Conservation (phyloP, 768 basidiomycete genomes). For the Lentinula raphanica region DNA sequence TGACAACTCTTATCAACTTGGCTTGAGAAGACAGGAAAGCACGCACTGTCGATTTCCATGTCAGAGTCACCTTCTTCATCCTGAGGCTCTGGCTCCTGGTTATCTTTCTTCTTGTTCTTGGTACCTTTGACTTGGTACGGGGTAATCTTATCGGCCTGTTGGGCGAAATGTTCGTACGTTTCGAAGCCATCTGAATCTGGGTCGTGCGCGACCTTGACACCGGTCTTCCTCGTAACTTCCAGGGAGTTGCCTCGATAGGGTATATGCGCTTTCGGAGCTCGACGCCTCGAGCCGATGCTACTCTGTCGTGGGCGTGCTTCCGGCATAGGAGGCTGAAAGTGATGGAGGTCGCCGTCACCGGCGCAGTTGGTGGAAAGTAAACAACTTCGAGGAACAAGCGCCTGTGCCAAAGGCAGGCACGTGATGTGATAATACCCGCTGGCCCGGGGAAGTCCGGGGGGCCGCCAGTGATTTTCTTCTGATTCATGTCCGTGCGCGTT, state of each 20-base stretch:
- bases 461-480: background rate
- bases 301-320: conserved; percentile 39
- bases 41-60: conserved; percentile 75
- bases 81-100: conserved; percentile 32
- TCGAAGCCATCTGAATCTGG: conserved; percentile 80
- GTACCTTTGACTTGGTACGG: conserved; percentile 51
- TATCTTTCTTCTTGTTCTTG: conserved; percentile 41
- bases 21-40: background rate
- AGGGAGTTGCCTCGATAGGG: conserved; percentile 77
- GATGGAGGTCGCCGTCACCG: background rate
- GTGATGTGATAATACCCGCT: background rate
- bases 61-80: conserved; percentile 64
- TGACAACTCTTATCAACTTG: conserved; percentile 17
- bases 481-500: background rate
- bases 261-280: conserved; percentile 60
- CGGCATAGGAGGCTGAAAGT: background rate
- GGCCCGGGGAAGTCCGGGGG: background rate
- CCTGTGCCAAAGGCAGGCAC: too few species aligned
- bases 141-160: conserved; percentile 62
- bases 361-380: background rate
- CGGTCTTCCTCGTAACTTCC: conserved; percentile 76
- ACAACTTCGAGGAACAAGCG: background rate
- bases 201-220: conserved; percentile 60
- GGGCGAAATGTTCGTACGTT: conserved; percentile 69
- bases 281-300: conserved; percentile 46